Percentiles rank a stretch among this genome's conserved stretches.
Evolutionary conservation across 495 filamentous ascomycete genomes (phyloP).

Genomic region (Hypomontagnella submonticulosa): DNA sequence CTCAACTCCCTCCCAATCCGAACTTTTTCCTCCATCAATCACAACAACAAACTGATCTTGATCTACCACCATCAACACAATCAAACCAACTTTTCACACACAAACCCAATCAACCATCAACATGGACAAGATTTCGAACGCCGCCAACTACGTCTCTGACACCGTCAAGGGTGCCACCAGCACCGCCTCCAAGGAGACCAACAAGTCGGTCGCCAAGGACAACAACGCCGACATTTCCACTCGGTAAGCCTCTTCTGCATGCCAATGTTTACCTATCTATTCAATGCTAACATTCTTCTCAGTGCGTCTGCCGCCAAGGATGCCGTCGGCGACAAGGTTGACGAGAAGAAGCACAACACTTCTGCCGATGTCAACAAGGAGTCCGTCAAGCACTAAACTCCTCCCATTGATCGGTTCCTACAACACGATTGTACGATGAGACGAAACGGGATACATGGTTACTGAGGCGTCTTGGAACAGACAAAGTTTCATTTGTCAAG

Average conservation of each 20-base stretch:
- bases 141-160: constrained; percentile 70
- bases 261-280: neutral
- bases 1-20: constrained; percentile 16
- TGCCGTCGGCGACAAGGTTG: constrained; percentile 66
- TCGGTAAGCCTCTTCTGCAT: constrained; percentile 56
- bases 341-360: constrained; percentile 65
- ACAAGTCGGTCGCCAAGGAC: constrained; percentile 74
- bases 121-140: constrained; percentile 70
- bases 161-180: constrained; percentile 61
- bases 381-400: constrained; percentile 63
- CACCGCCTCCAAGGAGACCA: constrained; percentile 70
- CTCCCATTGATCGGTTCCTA: constrained; percentile 14
- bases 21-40: constrained; percentile 14
- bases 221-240: constrained; percentile 58
- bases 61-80: constrained; percentile 39
- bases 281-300: constrained; percentile 24
- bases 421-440: constrained; percentile 42
- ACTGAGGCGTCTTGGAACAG: constrained; percentile 35
- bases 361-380: constrained; percentile 69
- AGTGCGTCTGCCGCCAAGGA: constrained; percentile 66
- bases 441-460: constrained; percentile 29
- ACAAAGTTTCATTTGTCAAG: constrained; percentile 34
- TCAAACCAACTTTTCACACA: constrained; percentile 45
- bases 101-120: constrained; percentile 53
- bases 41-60: constrained; percentile 15